Percentiles rank a stretch among this genome's conserved stretches.
Evolutionary conservation across 441 rosid species (phyloP).

Genomic region (Syzygium malaccense): DNA sequence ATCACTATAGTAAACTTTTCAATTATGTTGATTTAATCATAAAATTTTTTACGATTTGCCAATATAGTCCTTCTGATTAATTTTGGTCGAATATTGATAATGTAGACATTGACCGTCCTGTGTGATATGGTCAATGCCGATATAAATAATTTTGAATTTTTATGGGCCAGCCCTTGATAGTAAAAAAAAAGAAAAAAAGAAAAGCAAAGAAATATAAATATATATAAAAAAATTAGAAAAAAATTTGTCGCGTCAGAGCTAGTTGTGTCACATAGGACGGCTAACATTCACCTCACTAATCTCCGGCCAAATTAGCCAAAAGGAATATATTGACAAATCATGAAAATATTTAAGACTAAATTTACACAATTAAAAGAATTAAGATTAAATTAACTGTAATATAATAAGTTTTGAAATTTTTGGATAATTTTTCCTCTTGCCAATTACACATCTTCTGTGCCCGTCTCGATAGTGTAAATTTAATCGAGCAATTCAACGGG

Average conservation of each 20-base stretch:
- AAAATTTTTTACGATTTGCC: too few species aligned
- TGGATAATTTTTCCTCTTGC: background rate
- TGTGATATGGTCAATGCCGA: too few species aligned
- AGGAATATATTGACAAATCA: background rate
- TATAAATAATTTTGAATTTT: background rate
- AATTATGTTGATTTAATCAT: too few species aligned
- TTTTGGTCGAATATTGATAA: too few species aligned
- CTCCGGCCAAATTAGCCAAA: rapidly evolving
- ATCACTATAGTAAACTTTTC: too few species aligned
- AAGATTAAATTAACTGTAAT: background rate
- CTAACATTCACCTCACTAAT: rapidly evolving
- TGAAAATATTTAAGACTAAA: rapidly evolving
- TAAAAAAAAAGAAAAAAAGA: background rate
- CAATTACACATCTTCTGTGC: background rate
- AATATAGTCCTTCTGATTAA: too few species aligned
- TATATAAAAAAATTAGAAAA: background rate
- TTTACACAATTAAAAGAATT: rapidly evolving
- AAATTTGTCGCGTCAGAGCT: background rate
- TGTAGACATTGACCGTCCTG: too few species aligned
- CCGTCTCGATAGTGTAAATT: background rate
- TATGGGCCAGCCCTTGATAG: rapidly evolving
- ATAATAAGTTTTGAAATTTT: background rate
- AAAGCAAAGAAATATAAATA: background rate
- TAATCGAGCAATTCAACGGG: too few species aligned
- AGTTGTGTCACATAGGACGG: rapidly evolving